Evolutionary conservation across 148 eudicot genomes (phyloP).

Genomic region (Camellia sinensis): DNA sequence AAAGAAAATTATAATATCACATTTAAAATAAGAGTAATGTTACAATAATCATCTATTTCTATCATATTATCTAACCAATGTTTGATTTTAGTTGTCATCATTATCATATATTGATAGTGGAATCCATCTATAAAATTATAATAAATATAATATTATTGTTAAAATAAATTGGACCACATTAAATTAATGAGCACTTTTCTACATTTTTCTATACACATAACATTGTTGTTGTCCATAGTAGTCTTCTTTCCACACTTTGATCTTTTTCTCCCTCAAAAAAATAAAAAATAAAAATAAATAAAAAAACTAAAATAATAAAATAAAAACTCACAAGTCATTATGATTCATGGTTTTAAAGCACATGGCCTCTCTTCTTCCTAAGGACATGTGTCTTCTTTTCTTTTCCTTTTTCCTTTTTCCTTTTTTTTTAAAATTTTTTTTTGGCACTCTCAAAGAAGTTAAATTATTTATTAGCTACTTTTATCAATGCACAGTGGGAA

Average conservation of each 20-base stretch:
- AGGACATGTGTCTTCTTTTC: background rate
- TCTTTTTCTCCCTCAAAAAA: background rate
- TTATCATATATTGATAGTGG: too few species aligned
- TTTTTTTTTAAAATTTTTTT: background rate
- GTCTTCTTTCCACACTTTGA: background rate
- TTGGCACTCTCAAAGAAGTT: slow-evolving; percentile 1
- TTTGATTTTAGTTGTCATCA: too few species aligned
- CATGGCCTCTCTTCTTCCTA: slow-evolving; percentile 14
- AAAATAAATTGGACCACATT: too few species aligned
- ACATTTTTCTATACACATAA: too few species aligned
- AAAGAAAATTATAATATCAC: too few species aligned
- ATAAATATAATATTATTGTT: too few species aligned
- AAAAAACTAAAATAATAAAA: background rate
- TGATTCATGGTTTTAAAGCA: slow-evolving; percentile 14
- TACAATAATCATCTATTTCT: too few species aligned
- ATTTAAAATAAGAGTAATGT: too few species aligned
- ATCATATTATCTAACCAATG: too few species aligned
- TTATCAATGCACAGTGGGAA: background rate
- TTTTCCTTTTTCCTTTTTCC: background rate
- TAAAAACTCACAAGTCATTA: background rate
- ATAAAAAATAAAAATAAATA: background rate
- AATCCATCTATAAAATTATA: too few species aligned
- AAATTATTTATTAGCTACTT: slow-evolving; percentile 8
- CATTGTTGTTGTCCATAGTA: background rate
- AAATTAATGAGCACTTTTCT: too few species aligned